Conservation (phyloP, 805 yeast species). For the Saturnispora hagleri region DNA sequence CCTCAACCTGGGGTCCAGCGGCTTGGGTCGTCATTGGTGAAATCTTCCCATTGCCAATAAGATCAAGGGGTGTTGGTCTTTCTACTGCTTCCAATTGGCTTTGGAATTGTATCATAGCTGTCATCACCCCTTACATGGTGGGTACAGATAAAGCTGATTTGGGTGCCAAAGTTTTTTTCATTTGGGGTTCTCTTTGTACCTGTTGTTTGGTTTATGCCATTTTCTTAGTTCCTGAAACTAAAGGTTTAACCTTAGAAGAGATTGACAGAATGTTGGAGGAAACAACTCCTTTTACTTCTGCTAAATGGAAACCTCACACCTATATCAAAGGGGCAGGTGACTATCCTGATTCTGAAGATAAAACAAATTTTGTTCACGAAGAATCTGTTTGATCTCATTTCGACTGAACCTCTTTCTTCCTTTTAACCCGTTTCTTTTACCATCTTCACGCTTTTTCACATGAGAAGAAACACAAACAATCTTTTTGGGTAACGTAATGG, state of each 20-base stretch:
- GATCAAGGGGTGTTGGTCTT: conserved; percentile 63
- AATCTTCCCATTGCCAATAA: conserved; percentile 58
- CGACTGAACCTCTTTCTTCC: background rate
- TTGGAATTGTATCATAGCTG: conserved; percentile 64
- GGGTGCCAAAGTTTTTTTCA: conserved; percentile 56
- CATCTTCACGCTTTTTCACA: background rate
- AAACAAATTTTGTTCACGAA: background rate
- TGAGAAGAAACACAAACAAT: background rate
- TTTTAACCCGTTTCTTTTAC: background rate
- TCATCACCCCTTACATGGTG: conserved; percentile 62
- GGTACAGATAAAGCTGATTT: conserved; percentile 52
- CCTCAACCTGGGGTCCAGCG: conserved; percentile 76
- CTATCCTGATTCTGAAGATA: background rate
- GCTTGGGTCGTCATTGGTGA: conserved; percentile 60
- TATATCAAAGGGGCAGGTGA: background rate
- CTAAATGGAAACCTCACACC: conserved; percentile 27
- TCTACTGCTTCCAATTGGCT: conserved; percentile 74
- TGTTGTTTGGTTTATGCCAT: conserved; percentile 54
- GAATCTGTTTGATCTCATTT: conserved; percentile 2
- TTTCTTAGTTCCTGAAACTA: conserved; percentile 68
- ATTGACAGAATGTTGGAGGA: conserved; percentile 44
- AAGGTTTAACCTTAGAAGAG: conserved; percentile 73
- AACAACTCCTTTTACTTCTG: conserved; percentile 27
- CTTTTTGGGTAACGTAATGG: background rate
- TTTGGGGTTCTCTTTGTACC: conserved; percentile 48